Conservation (phyloP, 1,284 basidiomycete species). For the Ustilago nuda region DNA sequence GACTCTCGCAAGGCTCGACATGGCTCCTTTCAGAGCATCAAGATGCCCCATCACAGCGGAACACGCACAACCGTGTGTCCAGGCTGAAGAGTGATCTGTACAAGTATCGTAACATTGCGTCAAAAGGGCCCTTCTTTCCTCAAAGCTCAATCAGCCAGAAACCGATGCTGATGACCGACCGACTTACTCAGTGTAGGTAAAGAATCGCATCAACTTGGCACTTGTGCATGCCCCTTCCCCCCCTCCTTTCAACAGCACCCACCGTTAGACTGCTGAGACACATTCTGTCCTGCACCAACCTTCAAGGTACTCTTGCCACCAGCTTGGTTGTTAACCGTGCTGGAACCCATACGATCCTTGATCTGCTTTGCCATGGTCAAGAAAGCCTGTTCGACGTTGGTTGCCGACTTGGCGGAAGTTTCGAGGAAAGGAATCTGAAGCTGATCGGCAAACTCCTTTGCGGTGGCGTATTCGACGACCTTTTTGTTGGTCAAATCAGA, state of each 20-base stretch:
- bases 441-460: slow-evolving; percentile 77
- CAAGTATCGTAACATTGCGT: slow-evolving; percentile 29
- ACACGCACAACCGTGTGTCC: background rate
- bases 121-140: slow-evolving; percentile 3
- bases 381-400: slow-evolving; percentile 72
- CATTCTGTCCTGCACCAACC: slow-evolving; percentile 67
- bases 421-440: slow-evolving; percentile 71
- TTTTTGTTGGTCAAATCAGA: slow-evolving; percentile 97
- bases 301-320: slow-evolving; percentile 67
- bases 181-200: no score
- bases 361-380: slow-evolving; percentile 71
- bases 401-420: slow-evolving; percentile 71
- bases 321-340: slow-evolving; percentile 63
- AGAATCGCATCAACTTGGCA: no score
- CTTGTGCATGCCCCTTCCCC: background rate
- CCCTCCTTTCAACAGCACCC: slow-evolving; percentile 60
- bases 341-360: slow-evolving; percentile 69
- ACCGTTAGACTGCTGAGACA: slow-evolving; percentile 57
- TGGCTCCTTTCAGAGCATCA: background rate
- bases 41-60: background rate
- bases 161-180: background rate
- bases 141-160: background rate
- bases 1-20: background rate
- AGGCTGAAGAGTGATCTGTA: slow-evolving; percentile 16
- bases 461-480: slow-evolving; percentile 95